Percentiles rank a stretch among this genome's conserved stretches.
Evolutionary conservation across 306 rosid species (phyloP).

Genomic region (Castanea sativa): DNA sequence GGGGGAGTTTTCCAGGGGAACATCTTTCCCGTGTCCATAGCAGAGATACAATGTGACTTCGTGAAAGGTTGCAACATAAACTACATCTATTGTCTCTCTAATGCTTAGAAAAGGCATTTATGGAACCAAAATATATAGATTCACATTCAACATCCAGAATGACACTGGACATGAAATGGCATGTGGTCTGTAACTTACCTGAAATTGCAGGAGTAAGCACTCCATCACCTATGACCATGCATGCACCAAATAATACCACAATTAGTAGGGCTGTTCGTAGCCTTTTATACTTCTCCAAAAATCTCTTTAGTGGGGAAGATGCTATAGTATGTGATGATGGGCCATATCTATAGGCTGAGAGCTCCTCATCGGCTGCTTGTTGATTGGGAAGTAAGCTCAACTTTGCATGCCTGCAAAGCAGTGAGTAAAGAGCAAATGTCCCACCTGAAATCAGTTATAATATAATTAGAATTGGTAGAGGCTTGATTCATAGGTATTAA

Average conservation of each 20-base stretch:
- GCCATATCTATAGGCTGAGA: slow-evolving; percentile 73
- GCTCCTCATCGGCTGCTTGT: slow-evolving; percentile 92
- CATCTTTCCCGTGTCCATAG: not conserved
- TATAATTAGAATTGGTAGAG: slow-evolving; percentile 13
- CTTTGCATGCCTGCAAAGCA: slow-evolving; percentile 85
- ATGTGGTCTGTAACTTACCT: slow-evolving; percentile 36
- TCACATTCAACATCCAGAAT: not conserved
- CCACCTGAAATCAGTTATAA: slow-evolving; percentile 56
- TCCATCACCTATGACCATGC: slow-evolving; percentile 93
- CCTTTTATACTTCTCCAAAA: slow-evolving; percentile 78
- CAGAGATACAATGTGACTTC: not conserved
- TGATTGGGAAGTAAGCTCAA: slow-evolving; percentile 84
- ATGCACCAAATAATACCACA: slow-evolving; percentile 74
- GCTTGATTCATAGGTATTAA: slow-evolving; percentile 4
- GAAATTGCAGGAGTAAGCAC: slow-evolving; percentile 92
- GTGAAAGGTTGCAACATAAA: not conserved
- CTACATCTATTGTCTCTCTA: not conserved
- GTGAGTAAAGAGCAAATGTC: slow-evolving; percentile 81
- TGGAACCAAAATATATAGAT: not conserved
- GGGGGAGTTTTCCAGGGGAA: not conserved
- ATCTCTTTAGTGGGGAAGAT: slow-evolving; percentile 61
- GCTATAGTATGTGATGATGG: slow-evolving; percentile 53
- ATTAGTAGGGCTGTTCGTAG: slow-evolving; percentile 63
- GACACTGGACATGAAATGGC: not conserved
- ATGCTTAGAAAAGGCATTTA: not conserved